Conservation (phyloP, 805 yeast species). For the Yarrowia yakushimensis region DNA sequence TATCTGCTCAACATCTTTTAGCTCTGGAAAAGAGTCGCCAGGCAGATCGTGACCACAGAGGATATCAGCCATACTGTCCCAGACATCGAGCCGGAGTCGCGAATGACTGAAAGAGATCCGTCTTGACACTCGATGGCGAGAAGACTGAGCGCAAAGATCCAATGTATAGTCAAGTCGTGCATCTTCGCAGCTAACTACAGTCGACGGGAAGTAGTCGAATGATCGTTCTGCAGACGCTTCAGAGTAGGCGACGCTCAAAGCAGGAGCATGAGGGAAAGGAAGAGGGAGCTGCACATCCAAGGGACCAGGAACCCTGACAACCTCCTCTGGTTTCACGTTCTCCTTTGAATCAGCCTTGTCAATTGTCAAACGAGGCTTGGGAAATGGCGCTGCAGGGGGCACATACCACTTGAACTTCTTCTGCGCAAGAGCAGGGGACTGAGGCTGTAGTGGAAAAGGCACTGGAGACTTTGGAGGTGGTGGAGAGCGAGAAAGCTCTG, state of each 20-base stretch:
- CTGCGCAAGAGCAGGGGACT: not conserved
- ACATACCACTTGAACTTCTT: not conserved
- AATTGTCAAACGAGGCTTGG: slow-evolving; percentile 1
- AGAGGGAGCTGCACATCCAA: not conserved
- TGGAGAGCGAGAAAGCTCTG: slow-evolving; percentile 2
- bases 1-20: not conserved
- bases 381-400: slow-evolving; percentile 2
- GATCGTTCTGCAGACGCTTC: not conserved
- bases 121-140: not conserved
- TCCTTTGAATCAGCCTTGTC: not conserved
- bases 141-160: not conserved
- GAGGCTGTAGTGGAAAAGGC: not conserved
- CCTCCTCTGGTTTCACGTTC: not conserved
- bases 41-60: not conserved
- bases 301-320: not conserved
- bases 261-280: not conserved
- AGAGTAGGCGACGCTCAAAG: not conserved
- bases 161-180: not conserved
- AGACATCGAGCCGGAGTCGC: not conserved
- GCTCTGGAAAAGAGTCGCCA: not conserved
- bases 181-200: not conserved
- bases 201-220: not conserved
- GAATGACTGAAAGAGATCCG: not conserved
- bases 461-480: not conserved
- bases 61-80: slow-evolving; percentile 2